These are phyloP conservation scores for Harrya chromipes DNA, from an alignment of 768 basidiomycete genomes.

Conservation along the genomic window DNA sequence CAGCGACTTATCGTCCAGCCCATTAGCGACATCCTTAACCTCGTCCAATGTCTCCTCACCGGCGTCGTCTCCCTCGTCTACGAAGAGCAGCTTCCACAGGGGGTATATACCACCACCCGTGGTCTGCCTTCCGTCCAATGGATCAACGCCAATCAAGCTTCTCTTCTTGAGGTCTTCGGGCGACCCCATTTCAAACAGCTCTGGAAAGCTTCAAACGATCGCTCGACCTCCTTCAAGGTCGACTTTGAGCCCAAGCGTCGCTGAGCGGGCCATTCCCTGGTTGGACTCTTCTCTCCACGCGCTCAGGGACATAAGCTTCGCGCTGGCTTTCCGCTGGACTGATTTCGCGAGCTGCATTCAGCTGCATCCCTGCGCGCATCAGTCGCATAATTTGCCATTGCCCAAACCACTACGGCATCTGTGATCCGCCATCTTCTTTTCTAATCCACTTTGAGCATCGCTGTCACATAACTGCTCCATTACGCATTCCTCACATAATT, in stretches of 20 bases:
- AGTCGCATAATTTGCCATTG: conserved; percentile 17
- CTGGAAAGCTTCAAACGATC: conserved; percentile 70
- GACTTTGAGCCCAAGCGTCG: conserved; percentile 50
- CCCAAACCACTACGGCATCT: conserved; percentile 19
- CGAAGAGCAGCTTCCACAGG: conserved; percentile 71
- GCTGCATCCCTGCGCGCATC: conserved; percentile 9
- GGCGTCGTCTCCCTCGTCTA: conserved; percentile 69
- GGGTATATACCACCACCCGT: conserved; percentile 69
- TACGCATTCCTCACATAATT: conserved; percentile 34
- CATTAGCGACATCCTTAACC: conserved; percentile 64
- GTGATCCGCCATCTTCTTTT: conserved; percentile 27
- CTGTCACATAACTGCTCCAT: conserved; percentile 40
- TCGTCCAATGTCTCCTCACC: conserved; percentile 71
- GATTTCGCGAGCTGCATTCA: conserved; percentile 1
- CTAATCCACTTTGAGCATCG: conserved; percentile 29
- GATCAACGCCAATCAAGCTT: conserved; percentile 66
- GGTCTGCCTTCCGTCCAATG: conserved; percentile 76
- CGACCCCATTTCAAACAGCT: conserved; percentile 66
- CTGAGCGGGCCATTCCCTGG: conserved; percentile 24
- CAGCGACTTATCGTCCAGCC: conserved; percentile 66
- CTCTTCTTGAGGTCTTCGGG: conserved; percentile 74
- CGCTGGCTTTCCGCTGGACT: conserved; percentile 17
- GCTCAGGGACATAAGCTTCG: conserved; percentile 6
- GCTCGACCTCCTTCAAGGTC: conserved; percentile 68
- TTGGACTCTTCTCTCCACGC: conserved; percentile 5